Conservation (phyloP, 1,284 basidiomycete species). For the Pseudozyma hubeiensis region DNA sequence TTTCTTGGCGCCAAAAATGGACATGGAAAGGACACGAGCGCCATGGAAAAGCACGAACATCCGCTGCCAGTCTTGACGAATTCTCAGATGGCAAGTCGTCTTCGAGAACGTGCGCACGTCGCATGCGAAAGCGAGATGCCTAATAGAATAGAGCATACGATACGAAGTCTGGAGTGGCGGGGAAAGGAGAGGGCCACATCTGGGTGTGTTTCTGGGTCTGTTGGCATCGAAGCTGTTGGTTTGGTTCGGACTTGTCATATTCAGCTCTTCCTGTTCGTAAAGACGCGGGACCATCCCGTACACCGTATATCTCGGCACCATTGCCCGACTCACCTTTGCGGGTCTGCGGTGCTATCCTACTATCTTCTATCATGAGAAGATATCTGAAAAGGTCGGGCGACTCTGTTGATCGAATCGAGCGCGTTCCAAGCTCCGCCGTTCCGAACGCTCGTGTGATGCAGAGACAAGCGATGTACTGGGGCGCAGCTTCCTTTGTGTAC, state of each 20-base stretch:
- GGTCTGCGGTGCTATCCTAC: no score
- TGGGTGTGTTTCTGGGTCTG: conserved; percentile 7
- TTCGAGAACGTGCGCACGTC: conserved; percentile 19
- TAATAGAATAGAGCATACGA: conserved; percentile 2
- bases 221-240: not conserved
- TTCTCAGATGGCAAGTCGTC: conserved; percentile 6
- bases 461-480: no score
- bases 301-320: not conserved
- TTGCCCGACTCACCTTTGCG: no score
- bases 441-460: not conserved
- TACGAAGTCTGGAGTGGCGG: conserved; percentile 8
- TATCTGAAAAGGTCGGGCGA: conserved; percentile 1
- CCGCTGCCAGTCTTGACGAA: not conserved
- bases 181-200: conserved; percentile 7
- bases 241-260: not conserved
- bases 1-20: conserved; percentile 6
- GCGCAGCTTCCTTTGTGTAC: no score
- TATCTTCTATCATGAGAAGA: not conserved
- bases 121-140: not conserved
- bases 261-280: no score
- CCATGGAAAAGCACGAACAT: no score
- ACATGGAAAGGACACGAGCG: not conserved
- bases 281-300: not conserved
- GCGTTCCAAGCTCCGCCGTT: conserved; percentile 4
- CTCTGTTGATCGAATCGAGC: conserved; percentile 1